phyloP scores from a whole-genome alignment of 805 yeast genomes.

The Zygoascus flipseniorum region DNA sequence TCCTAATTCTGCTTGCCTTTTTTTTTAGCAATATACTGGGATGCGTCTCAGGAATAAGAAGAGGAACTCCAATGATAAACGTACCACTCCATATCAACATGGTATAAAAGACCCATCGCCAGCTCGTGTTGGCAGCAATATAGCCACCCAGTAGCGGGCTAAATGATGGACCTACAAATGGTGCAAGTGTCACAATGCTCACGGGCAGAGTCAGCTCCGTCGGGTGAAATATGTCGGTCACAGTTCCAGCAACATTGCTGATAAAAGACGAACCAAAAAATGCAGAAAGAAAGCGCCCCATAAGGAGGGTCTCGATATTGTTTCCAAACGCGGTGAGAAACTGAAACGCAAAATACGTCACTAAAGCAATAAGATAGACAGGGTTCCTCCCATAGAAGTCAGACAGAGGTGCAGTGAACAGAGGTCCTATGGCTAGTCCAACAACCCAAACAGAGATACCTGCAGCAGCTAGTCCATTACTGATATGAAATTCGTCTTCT shows the following conservation, averaged over 20 bases:
- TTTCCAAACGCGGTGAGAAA: constrained; percentile 39
- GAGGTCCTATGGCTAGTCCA: constrained; percentile 58
- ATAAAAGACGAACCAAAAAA: constrained; percentile 72
- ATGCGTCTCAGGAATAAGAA: constrained; percentile 56
- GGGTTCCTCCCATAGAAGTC: constrained; percentile 63
- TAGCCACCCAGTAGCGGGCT: constrained; percentile 61
- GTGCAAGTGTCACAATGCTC: constrained; percentile 70
- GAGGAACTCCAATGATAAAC: constrained; percentile 39
- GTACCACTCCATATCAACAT: constrained; percentile 54
- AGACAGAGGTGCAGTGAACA: constrained; percentile 61
- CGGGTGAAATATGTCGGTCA: constrained; percentile 67
- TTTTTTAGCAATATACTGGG: constrained; percentile 70
- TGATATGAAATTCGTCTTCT: constrained; percentile 29
- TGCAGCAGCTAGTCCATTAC: constrained; percentile 37
- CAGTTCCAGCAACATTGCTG: constrained; percentile 79
- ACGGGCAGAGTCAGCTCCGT: constrained; percentile 60
- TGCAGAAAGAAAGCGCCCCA: constrained; percentile 68
- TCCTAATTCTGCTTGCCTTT: constrained; percentile 55
- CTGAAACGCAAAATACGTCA: constrained; percentile 40
- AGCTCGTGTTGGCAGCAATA: constrained; percentile 51
- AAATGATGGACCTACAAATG: constrained; percentile 68
- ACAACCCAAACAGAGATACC: constrained; percentile 46
- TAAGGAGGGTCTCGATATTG: constrained; percentile 31
- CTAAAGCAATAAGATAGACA: constrained; percentile 46
- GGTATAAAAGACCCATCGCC: constrained; percentile 67